Conservation (phyloP, 164 flowering plant species). For the Euptelea pleiosperma region DNA sequence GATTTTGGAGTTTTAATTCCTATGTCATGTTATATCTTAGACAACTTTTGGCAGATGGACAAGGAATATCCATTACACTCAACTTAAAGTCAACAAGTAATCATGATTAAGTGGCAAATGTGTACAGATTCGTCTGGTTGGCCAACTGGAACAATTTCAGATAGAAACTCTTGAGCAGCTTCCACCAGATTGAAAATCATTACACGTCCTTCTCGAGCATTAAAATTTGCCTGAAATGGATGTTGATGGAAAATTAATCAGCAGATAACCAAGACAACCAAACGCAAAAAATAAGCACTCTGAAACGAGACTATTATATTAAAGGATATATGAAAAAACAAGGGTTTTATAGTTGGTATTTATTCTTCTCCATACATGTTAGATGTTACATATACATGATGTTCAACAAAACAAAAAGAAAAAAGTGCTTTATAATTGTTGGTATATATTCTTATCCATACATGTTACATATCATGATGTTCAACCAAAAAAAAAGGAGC, state of each 20-base stretch:
- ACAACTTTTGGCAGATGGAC: neutral
- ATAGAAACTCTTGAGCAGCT: conserved; percentile 95
- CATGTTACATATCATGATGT: too few relatives aligned
- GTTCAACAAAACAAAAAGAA: too few relatives aligned
- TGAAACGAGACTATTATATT: too few relatives aligned
- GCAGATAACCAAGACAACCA: neutral
- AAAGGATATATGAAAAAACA: too few relatives aligned
- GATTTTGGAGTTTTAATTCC: neutral
- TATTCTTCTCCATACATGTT: neutral
- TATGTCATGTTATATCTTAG: neutral
- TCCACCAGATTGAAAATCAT: conserved; percentile 96
- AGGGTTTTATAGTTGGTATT: neutral
- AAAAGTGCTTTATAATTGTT: too few relatives aligned
- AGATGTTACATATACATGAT: too few relatives aligned
- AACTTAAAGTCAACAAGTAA: neutral
- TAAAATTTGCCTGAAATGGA: conserved; percentile 64
- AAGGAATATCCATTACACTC: neutral
- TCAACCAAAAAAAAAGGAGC: too few relatives aligned
- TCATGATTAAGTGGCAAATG: conserved; percentile 2
- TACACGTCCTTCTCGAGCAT: conserved; percentile 96
- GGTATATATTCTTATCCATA: too few relatives aligned
- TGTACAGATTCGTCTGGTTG: conserved; percentile 47
- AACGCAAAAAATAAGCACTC: neutral
- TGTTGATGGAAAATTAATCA: neutral
- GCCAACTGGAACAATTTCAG: conserved; percentile 61